These are phyloP conservation scores for Besnoitia besnoiti DNA, from an alignment of 169 alveolate genomes.

Conservation along the genomic window DNA sequence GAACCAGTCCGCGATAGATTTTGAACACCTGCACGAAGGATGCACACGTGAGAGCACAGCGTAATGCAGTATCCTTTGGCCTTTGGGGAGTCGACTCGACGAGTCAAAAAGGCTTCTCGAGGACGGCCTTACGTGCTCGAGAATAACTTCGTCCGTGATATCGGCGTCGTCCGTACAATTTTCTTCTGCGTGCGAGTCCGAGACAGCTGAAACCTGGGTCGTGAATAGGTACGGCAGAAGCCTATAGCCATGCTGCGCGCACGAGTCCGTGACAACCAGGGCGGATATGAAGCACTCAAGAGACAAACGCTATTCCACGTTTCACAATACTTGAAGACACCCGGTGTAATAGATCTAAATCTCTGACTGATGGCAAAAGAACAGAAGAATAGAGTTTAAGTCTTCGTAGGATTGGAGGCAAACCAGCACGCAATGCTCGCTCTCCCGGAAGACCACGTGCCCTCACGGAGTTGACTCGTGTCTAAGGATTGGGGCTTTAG, in stretches of 20 bases:
- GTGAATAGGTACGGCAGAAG: conserved; percentile 15
- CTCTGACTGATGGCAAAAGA: too few relatives aligned
- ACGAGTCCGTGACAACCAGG: background rate
- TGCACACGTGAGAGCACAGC: background rate
- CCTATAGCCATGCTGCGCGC: conserved; percentile 25
- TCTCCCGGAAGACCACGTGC: too few relatives aligned
- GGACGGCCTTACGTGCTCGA: background rate
- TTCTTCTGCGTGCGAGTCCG: background rate
- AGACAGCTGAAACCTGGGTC: background rate
- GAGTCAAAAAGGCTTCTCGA: too few relatives aligned
- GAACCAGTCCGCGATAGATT: background rate
- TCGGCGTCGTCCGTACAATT: background rate
- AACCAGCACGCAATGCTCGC: too few relatives aligned
- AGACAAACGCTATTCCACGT: background rate
- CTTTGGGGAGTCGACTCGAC: too few relatives aligned
- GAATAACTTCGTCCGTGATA: background rate
- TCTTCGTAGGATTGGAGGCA: too few relatives aligned
- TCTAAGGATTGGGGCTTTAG: too few relatives aligned
- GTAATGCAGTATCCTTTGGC: background rate
- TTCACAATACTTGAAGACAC: too few relatives aligned
- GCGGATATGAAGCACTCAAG: background rate
- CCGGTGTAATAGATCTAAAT: too few relatives aligned
- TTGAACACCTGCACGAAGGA: background rate
- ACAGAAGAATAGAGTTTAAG: too few relatives aligned
- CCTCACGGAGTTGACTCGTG: too few relatives aligned